Evolutionary conservation across 192 early-diverging fungal genomes (phyloP).

Genomic region (Gaertneriomyces semiglobifer): DNA sequence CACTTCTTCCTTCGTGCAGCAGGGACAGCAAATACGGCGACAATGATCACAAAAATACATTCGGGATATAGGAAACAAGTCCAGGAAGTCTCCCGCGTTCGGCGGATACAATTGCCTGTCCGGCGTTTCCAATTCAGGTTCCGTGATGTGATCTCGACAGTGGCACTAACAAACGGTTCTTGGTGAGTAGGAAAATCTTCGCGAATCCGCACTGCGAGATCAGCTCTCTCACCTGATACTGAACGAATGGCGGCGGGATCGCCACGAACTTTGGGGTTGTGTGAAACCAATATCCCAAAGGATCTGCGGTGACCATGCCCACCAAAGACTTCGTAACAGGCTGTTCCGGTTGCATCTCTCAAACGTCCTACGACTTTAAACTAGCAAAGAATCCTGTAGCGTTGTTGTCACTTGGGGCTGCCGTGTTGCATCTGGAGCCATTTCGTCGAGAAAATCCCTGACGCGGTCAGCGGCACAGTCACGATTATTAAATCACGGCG

Average conservation of each 20-base stretch:
- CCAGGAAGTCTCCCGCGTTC: constrained; percentile 12
- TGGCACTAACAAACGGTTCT: constrained; percentile 12
- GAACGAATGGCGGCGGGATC: constrained; percentile 19
- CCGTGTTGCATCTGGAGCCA: background rate
- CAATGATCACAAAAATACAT: constrained; percentile 91
- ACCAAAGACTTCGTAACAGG: background rate
- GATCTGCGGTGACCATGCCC: background rate
- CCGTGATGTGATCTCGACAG: constrained; percentile 9
- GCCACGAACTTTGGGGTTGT: too few relatives aligned
- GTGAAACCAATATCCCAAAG: background rate
- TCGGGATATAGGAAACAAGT: constrained; percentile 28
- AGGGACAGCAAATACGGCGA: constrained; percentile 72
- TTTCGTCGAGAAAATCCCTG: constrained; percentile 4
- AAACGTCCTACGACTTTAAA: background rate
- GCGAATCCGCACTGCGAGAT: background rate
- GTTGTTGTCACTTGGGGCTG: background rate
- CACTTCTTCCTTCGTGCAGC: constrained; percentile 80
- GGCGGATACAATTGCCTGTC: background rate
- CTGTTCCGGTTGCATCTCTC: background rate
- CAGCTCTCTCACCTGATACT: constrained; percentile 11
- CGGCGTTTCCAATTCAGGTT: background rate
- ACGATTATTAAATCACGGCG: too few relatives aligned
- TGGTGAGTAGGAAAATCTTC: background rate
- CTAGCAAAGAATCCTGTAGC: background rate
- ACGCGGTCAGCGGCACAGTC: constrained; percentile 2